A percentile compares a stretch with the other conserved stretches of the same genome.
Evolutionary conservation across 805 yeast genomes (phyloP).

Genomic region (Zygosaccharomyces gambellarensis): DNA sequence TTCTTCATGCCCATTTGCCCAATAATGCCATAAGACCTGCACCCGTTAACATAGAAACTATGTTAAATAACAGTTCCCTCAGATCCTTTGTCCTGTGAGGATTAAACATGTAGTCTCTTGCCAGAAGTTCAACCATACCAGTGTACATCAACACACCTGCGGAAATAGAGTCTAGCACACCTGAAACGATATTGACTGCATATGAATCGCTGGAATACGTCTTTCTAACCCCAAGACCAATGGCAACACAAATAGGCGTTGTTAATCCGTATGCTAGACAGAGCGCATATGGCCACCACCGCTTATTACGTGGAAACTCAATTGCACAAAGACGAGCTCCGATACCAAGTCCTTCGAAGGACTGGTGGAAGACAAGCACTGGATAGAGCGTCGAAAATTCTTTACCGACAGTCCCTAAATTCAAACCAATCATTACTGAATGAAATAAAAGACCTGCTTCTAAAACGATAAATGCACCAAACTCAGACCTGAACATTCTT

Average conservation of each 20-base stretch:
- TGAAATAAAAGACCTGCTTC: slow-evolving; percentile 73
- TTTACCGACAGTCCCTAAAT: slow-evolving; percentile 60
- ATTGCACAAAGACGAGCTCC: slow-evolving; percentile 63
- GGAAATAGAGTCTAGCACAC: slow-evolving; percentile 63
- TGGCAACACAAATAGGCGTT: slow-evolving; percentile 68
- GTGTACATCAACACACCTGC: slow-evolving; percentile 68
- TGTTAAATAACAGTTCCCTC: slow-evolving; percentile 40
- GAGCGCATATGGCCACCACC: slow-evolving; percentile 40
- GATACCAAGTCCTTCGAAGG: slow-evolving; percentile 73
- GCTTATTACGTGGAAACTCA: slow-evolving; percentile 44
- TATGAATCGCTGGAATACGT: slow-evolving; percentile 51
- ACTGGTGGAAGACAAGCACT: slow-evolving; percentile 67
- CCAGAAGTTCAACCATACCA: slow-evolving; percentile 68
- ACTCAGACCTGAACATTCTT: background rate
- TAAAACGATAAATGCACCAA: slow-evolving; percentile 47
- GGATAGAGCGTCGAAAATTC: slow-evolving; percentile 59
- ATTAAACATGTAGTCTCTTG: slow-evolving; percentile 59
- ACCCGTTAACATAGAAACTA: slow-evolving; percentile 46
- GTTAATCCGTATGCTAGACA: slow-evolving; percentile 52
- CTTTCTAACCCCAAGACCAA: slow-evolving; percentile 63
- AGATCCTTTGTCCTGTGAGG: slow-evolving; percentile 38
- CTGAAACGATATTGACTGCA: slow-evolving; percentile 50
- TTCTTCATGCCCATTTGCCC: slow-evolving; percentile 63
- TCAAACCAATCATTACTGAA: slow-evolving; percentile 66
- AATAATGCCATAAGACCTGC: slow-evolving; percentile 66